A percentile compares a stretch with the other conserved stretches of the same genome.
Evolutionary conservation across 73 alveolate genomes (phyloP).

Genomic region (Effrenium voratum): DNA sequence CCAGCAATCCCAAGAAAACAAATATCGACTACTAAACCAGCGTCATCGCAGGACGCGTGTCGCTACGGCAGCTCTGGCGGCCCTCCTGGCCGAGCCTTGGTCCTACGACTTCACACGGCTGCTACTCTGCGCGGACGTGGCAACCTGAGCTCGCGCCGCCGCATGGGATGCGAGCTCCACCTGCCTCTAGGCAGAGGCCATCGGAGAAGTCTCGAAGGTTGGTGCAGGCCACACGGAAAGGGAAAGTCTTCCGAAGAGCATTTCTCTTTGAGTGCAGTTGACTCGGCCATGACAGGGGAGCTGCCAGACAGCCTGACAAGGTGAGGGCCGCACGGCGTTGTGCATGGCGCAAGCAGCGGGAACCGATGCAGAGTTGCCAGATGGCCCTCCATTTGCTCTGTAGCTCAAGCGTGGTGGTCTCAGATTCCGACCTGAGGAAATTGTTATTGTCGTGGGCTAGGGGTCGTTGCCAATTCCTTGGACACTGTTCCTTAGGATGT

Average conservation of each 20-base stretch:
- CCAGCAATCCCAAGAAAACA: too few relatives aligned
- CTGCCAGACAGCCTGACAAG: slow-evolving; percentile 24
- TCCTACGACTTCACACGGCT: slow-evolving; percentile 63
- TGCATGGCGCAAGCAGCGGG: neutral
- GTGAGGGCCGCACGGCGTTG: neutral
- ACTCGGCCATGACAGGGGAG: neutral
- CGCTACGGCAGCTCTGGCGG: too few relatives aligned
- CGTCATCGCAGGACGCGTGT: too few relatives aligned
- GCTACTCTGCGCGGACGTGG: neutral
- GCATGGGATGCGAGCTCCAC: too few relatives aligned
- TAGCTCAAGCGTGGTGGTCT: slow-evolving; percentile 19
- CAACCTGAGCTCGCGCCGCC: neutral
- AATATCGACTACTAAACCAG: too few relatives aligned
- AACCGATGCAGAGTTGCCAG: neutral
- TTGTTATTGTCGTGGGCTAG: too few relatives aligned
- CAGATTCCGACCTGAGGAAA: neutral
- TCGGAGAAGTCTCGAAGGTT: neutral
- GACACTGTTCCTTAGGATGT: too few relatives aligned
- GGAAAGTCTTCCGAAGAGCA: too few relatives aligned
- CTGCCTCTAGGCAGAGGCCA: slow-evolving; percentile 20
- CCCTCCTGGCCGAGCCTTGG: slow-evolving; percentile 73
- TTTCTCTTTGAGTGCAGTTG: neutral
- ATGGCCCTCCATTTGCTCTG: slow-evolving; percentile 9
- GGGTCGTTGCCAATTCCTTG: too few relatives aligned
- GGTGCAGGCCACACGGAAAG: slow-evolving; percentile 21